Conservation (phyloP, 2,329 filamentous ascomycete genomes). For the Fusarium buharicum region DNA sequence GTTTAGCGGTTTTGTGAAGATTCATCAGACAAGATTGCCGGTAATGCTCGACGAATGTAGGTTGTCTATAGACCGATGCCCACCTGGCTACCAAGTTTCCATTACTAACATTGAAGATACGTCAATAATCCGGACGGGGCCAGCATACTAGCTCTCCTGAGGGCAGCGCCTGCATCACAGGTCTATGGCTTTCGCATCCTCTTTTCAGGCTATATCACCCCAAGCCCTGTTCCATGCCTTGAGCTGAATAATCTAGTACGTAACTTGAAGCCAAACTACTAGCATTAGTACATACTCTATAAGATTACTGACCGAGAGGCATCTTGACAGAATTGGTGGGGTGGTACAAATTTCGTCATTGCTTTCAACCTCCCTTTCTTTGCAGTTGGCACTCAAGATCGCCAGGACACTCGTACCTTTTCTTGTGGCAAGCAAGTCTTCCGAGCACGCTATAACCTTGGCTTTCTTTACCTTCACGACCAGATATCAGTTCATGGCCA, state of each 20-base stretch:
- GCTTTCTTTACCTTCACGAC: constrained; percentile 1
- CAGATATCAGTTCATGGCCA: not conserved
- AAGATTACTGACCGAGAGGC: not conserved
- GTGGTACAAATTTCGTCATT: constrained; percentile 8
- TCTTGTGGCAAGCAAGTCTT: not conserved
- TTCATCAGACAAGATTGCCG: not conserved
- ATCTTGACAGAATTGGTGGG: constrained; percentile 1
- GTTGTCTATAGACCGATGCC: not conserved
- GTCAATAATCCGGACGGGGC: constrained; percentile 15
- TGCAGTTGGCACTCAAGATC: constrained; percentile 2
- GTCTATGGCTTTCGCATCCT: constrained; percentile 3
- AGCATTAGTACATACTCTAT: no score
- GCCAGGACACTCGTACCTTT: not conserved
- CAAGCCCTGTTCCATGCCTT: constrained; percentile 1
- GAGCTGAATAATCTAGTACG: not conserved
- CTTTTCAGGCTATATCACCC: constrained; percentile 11
- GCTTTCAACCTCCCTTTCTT: constrained; percentile 15
- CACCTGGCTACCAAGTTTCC: not conserved
- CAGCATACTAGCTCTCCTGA: constrained; percentile 8
- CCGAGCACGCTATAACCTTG: not conserved
- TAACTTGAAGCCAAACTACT: not conserved
- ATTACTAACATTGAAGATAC: constrained; percentile 9
- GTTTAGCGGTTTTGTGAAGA: constrained; percentile 1
- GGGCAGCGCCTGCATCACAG: not conserved
- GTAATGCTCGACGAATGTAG: constrained; percentile 4